Conservation (phyloP, 2,329 filamentous ascomycete genomes). For the Hypoxylon rubiginosum region DNA sequence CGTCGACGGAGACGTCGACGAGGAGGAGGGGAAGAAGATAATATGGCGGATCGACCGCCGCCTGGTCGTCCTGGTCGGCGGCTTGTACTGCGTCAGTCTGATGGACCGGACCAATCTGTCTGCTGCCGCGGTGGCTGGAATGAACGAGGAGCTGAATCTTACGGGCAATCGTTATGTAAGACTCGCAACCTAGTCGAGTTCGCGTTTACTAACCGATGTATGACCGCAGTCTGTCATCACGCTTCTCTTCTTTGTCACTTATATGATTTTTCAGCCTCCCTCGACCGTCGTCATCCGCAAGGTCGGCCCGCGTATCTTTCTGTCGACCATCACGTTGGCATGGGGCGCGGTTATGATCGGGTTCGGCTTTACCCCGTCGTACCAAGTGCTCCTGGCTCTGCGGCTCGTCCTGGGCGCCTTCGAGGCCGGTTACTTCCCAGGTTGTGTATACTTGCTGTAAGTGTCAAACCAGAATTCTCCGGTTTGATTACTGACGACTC, state of each 20-base stretch:
- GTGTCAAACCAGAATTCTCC: neutral
- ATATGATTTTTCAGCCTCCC: constrained; percentile 78
- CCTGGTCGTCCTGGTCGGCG: constrained; percentile 71
- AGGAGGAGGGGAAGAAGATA: constrained; percentile 74
- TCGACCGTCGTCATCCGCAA: constrained; percentile 77
- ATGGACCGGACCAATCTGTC: constrained; percentile 85
- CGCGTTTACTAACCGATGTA: constrained; percentile 16
- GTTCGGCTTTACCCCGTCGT: constrained; percentile 72
- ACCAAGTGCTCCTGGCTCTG: constrained; percentile 65
- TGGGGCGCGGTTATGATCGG: constrained; percentile 75
- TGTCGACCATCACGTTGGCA: constrained; percentile 66
- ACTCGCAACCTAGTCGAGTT: constrained; percentile 55
- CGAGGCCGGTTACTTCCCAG: constrained; percentile 80
- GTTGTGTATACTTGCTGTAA: constrained; percentile 77
- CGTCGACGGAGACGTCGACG: constrained; percentile 62
- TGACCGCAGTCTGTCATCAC: constrained; percentile 69
- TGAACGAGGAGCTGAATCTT: constrained; percentile 63
- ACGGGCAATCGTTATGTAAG: constrained; percentile 57
- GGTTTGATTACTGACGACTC: constrained; percentile 12
- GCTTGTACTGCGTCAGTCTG: constrained; percentile 80
- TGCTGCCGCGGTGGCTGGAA: constrained; percentile 79
- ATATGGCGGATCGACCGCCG: constrained; percentile 77
- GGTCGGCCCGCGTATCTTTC: constrained; percentile 71
- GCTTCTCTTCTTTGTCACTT: constrained; percentile 80
- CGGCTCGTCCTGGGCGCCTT: constrained; percentile 73